Conservation (phyloP, 768 basidiomycete genomes). For the Hydnomerulius pinastri region DNA sequence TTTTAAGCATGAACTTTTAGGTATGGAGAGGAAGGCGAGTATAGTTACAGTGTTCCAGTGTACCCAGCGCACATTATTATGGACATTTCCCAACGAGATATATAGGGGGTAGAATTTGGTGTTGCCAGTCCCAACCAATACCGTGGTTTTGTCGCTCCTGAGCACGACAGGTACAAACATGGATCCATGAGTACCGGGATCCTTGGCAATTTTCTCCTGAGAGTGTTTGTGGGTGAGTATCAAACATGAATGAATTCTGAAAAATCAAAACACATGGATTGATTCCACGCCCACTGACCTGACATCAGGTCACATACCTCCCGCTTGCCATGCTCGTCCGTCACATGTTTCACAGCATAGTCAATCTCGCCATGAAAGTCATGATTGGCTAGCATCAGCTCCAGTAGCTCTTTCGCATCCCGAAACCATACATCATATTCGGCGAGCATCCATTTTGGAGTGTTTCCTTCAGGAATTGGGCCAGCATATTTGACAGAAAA, state of each 20-base stretch:
- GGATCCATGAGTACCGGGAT: slow-evolving; percentile 14
- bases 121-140: slow-evolving; percentile 11
- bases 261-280: no score
- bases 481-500: slow-evolving; percentile 32
- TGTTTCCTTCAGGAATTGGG: slow-evolving; percentile 1
- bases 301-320: not conserved
- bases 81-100: slow-evolving; percentile 11
- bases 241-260: slow-evolving; percentile 26
- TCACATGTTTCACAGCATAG: not conserved
- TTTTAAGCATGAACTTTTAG: slow-evolving; percentile 32
- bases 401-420: no score
- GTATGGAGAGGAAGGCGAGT: slow-evolving; percentile 26
- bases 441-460: slow-evolving; percentile 28
- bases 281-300: not conserved
- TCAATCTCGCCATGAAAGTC: slow-evolving; percentile 24
- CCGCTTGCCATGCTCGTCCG: not conserved
- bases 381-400: slow-evolving; percentile 23
- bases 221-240: no score
- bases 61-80: slow-evolving; percentile 8
- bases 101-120: slow-evolving; percentile 14
- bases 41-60: slow-evolving; percentile 8
- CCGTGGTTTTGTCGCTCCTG: slow-evolving; percentile 13
- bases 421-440: slow-evolving; percentile 27
- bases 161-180: slow-evolving; percentile 12
- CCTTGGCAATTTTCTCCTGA: slow-evolving; percentile 29